Evolutionary conservation across 768 basidiomycete genomes (phyloP), one percentile per base, ranked within the genome.

Genomic region (Pisolithus albus): DNA sequence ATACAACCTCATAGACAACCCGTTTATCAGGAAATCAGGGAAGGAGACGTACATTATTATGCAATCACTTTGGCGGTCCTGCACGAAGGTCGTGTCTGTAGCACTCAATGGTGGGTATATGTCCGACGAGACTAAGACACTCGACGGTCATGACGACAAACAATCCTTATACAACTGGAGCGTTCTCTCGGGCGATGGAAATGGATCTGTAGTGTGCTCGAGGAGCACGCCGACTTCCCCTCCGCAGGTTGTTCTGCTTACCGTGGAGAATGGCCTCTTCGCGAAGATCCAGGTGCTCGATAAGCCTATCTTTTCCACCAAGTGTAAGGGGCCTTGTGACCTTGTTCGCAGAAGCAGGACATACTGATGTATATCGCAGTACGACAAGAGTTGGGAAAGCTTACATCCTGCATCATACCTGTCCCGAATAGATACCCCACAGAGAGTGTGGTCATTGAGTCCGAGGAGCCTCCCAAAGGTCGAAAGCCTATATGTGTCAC

Each of bases 61-160:
- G 4, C 69, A 75, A 16, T 81, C 82, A 0, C 62, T 70, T 18
- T 83, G 79, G 79, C 74, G 78, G 1, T 81, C 81, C 1, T 71
- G 79, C 8, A 65, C 68, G 0, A 80, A 77, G 0, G 60, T 86
- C 21, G 56, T 86, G 5, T 64, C 72, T 2, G 66, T 86, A 24
- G 70, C 74, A 1, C 57, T 72, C 5, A 52, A 56, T 6, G 65
- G 66, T 15, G 81, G 83, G 0, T 32, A 49, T 0, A 69, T 82
- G 1, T 57, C 49, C 24, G 70, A 80, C 41, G 36, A 56, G 5
- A 62, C 56, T 6, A 62, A 62, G 34, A 13, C 13, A 34, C 34
- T 34, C 11, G 34, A 15, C 34, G 13, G 18, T 37, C 47, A 3
- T n/a, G 13, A 13, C 47, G 50, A 3, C 50, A 47, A 9, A 48